Base-by-base conservation (phyloP, 2,329 filamentous ascomycete genomes). In the Diaporthe citriasiana region DNA sequence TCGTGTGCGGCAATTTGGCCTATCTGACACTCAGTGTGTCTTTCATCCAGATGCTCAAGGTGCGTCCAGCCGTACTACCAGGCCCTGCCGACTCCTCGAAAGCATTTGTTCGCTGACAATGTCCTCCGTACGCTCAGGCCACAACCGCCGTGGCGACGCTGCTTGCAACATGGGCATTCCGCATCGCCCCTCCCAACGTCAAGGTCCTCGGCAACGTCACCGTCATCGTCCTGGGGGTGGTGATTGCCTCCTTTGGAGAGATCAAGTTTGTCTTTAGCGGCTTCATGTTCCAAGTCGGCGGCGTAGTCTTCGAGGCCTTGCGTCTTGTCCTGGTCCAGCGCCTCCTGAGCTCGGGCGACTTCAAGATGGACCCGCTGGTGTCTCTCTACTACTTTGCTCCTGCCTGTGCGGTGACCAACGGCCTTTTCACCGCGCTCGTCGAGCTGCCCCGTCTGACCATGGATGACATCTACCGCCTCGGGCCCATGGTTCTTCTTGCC, bases 1-100 rank as follows among this genome's bases (percentile, higher is more conserved):
- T 98, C 85, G 97, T 98, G 81, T 97, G 94, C 83, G 94, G 95
- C 81, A 97, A 97, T 85, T 85, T 97, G 85, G 94, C 95, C 79
- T 97, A 97, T 82, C 89, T 97, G 72, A 97, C 97, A 83, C 89
- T 97, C 74, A 95, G 93, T 77, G 95, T 97, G 74, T 93, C 95
- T 73, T 97, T 97, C 84, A 97, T 98, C 80, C 95, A 97, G 87
- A 98, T 98, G 95, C 90, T 98, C 83, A 98, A 98, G 93, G 93
- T 94, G 77, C 17, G 77, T 70, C 33, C 8, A 15, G 30, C 3
- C 9, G 27, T 9, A 1, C 12, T 1, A 2, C 3, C 19, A 8
- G 30, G 7, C 13, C 13, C 30, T 42, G 4, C 78, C 25, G 77
- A 40, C 40, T 33, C 6, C 3, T 10, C n/a, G 22, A 69, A 60